Conservation (phyloP, 2,329 filamentous ascomycete genomes). For the Setomelanomma holmii region DNA sequence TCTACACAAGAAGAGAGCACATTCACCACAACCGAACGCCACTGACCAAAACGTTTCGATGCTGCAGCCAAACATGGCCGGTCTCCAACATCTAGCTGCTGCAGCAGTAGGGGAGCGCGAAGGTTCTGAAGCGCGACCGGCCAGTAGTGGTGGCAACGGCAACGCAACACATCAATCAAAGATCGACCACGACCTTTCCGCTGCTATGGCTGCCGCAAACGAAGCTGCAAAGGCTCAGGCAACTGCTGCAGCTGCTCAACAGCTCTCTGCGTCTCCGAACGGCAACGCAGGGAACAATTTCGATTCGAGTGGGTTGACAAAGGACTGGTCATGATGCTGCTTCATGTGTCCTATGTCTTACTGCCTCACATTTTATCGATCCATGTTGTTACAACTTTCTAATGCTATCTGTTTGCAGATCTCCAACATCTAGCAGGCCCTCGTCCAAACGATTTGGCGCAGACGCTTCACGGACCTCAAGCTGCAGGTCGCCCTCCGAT, state of each 20-base stretch:
- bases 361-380: background rate
- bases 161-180: slow-evolving; percentile 24
- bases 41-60: slow-evolving; percentile 34
- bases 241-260: slow-evolving; percentile 44
- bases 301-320: slow-evolving; percentile 16
- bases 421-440: background rate
- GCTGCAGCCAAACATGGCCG: slow-evolving; percentile 46
- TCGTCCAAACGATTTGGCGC: background rate
- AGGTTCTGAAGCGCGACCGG: slow-evolving; percentile 32
- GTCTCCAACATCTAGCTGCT: slow-evolving; percentile 48
- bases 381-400: background rate
- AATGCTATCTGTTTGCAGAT: background rate
- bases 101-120: slow-evolving; percentile 49
- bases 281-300: slow-evolving; percentile 22
- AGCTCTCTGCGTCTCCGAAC: slow-evolving; percentile 28
- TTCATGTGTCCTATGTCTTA: background rate
- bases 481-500: too few species aligned
- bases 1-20: slow-evolving; percentile 38
- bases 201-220: slow-evolving; percentile 46
- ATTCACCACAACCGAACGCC: slow-evolving; percentile 24
- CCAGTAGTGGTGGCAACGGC: slow-evolving; percentile 35
- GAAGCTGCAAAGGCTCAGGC: slow-evolving; percentile 46
- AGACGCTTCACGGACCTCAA: too few species aligned
- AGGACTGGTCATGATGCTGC: slow-evolving; percentile 1
- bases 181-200: slow-evolving; percentile 44